Base-by-base conservation (phyloP, 1,139 yeast genomes). In the Sugiyamaella castrensis region DNA sequence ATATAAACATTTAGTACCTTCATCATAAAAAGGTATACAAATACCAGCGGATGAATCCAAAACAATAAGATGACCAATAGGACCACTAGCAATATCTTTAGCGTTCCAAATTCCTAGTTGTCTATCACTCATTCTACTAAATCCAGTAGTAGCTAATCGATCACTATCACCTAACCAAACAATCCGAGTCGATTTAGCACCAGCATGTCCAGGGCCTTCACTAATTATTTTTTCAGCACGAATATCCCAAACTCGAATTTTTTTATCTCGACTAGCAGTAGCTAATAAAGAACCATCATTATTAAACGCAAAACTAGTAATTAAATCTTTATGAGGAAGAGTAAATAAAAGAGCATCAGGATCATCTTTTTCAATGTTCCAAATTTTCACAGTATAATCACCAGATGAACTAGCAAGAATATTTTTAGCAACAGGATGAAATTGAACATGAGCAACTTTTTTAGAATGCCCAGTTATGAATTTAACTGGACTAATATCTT, bases 101-200 rank as follows among this genome's bases (percentile, higher is more conserved):
- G 88, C 75, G 62, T 92, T 91, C 98, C 98, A 92, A 51, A 92
- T 75, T 57, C 94, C 98, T 55, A 91, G 75, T 71, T 92, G 98
- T 67, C 99, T 89, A 65, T 91, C 98, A 39, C 96, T 87, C 60
- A 87, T 77, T 64, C 86, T 81, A 37, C 95, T 88, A 66, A 92
- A 92, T 1, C 99, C 99, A n/a, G 98, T 91, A 32, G 98, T 91
- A 48, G 84, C 84, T 32, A 92, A 71, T 61, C 97, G 78, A 62
- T 91, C 87, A 43, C 86, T 74, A 61, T 87, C 81, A 30, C 98
- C 97, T 55, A 89, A 71, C 98, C 98, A 92, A 10, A 79, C 80
- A 35, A 87, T 84, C 66, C 98, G 80, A 28, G 91, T 80, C 26
- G 88, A 83, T 68, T 92, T 92, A 34, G 97, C 96, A 52, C 98